Base-by-base conservation (phyloP, 805 yeast species). In the Yarrowia bubula region DNA sequence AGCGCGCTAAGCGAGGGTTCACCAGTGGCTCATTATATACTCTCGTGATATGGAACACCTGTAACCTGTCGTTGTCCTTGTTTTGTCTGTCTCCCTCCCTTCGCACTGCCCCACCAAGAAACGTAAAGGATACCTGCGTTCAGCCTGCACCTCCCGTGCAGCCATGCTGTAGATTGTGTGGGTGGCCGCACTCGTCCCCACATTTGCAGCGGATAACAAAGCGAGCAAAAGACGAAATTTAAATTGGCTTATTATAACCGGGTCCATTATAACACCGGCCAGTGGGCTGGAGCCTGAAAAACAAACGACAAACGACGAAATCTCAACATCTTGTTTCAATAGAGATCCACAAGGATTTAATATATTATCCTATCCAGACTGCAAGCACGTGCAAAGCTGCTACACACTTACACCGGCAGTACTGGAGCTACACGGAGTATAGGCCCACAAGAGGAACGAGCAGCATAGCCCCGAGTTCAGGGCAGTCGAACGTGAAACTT, bases 131-230 rank as follows among this genome's bases (percentile, higher is more conserved):
- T 4, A 33, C 55, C 55, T 48, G 55, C 55, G 55, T 48, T 35
- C 41, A 48, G 18, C 33, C 9, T 48, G 55, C 55, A 48, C 31
- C 55, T 35, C 41, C 28, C 8, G 55, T 48, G 55, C 55, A 48
- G 41, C 55, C 55, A 17, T 15, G 55, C 55, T 48, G 55, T 48
- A 48, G 41, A 17, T 48, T 48, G 41, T 13, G 55, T 39, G n/a
- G 31, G 33, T 18, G 55, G 41, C 55, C 55, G 55, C 55, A 35
- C 41, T 17, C 17, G 55, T 48, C 55, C 55, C 55, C 55, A 48
- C 55, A 48, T 48, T 48, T 48, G 55, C 39, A 48, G 55, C 53
- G 15, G 38, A 32, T 17, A 35, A 48, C 41, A 48, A 48, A 48
- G 55, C 41, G 15, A 48, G 41, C 55, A 48, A 5, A 22, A 35